Percentiles rank a stretch among this genome's conserved stretches.
These are phyloP conservation scores for Trifolium repens DNA, from an alignment of 306 rosid genomes.

Conservation along the genomic window DNA sequence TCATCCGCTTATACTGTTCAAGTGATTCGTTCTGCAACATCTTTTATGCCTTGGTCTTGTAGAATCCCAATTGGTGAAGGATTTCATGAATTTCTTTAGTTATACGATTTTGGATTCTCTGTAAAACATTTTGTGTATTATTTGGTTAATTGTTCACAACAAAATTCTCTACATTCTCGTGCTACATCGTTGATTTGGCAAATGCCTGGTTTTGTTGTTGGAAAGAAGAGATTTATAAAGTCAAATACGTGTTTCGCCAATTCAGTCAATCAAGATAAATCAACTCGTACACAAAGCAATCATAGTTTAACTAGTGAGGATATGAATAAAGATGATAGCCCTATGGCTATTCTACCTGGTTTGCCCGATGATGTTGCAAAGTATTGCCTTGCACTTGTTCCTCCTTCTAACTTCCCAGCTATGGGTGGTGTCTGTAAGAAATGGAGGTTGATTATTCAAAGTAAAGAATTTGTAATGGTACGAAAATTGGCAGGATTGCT, in stretches of 20 bases:
- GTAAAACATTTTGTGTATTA: conserved; percentile 31
- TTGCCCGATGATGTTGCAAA: conserved; percentile 97
- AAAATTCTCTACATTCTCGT: conserved; percentile 37
- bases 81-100: conserved; percentile 74
- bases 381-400: conserved; percentile 91
- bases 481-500: conserved; percentile 79
- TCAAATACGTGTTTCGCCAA: conserved; percentile 68
- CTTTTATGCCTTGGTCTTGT: conserved; percentile 87
- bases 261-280: conserved; percentile 53
- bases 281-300: conserved; percentile 46
- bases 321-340: conserved; percentile 45
- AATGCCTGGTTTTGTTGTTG: conserved; percentile 70
- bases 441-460: conserved; percentile 84
- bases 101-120: conserved; percentile 21
- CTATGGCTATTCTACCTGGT: conserved; percentile 69
- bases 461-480: conserved; percentile 80
- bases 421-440: conserved; percentile 83
- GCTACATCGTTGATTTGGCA: conserved; percentile 40
- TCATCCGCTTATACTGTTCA: conserved; percentile 74
- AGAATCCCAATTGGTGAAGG: conserved; percentile 85
- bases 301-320: conserved; percentile 44
- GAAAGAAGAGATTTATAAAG: conserved; percentile 64
- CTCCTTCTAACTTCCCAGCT: conserved; percentile 71
- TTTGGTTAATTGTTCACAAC: conserved; percentile 45
- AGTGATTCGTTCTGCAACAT: conserved; percentile 77